These are phyloP conservation scores for Tritrichomonas foetus DNA, from an alignment of 208 protist genomes.

Conservation along the genomic window DNA sequence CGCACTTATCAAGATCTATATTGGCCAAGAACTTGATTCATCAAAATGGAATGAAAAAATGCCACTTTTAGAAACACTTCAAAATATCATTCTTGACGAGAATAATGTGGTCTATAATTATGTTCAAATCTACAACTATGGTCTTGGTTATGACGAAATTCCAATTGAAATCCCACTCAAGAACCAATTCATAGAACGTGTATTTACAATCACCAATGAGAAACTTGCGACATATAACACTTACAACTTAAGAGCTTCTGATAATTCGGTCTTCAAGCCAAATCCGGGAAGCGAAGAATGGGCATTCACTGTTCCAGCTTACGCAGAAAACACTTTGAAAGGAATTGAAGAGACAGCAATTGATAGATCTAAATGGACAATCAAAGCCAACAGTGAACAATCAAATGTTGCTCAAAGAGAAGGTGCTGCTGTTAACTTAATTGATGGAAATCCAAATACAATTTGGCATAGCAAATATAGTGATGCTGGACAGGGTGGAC, in stretches of 20 bases:
- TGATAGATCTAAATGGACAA: background rate
- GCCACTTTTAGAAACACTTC: background rate
- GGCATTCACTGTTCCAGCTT: background rate
- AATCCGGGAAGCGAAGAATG: background rate
- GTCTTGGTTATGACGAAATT: background rate
- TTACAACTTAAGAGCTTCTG: background rate
- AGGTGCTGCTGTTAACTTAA: background rate
- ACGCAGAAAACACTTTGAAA: background rate
- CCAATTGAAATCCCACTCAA: background rate
- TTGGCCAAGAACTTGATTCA: background rate
- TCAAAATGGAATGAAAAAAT: background rate
- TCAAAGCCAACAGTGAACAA: background rate
- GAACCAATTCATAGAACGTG: background rate
- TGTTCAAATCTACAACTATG: background rate
- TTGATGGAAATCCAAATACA: background rate
- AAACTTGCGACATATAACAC: background rate
- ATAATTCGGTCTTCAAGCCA: background rate
- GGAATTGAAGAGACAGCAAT: background rate
- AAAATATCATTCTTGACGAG: background rate
- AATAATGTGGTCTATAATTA: background rate
- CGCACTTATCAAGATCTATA: background rate
- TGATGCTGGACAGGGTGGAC: background rate
- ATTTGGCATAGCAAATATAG: background rate
- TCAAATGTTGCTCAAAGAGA: background rate
- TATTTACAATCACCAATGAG: background rate